Base-by-base conservation (phyloP, 805 yeast species). In the Cyberlindnera xishuangbannaensis region DNA sequence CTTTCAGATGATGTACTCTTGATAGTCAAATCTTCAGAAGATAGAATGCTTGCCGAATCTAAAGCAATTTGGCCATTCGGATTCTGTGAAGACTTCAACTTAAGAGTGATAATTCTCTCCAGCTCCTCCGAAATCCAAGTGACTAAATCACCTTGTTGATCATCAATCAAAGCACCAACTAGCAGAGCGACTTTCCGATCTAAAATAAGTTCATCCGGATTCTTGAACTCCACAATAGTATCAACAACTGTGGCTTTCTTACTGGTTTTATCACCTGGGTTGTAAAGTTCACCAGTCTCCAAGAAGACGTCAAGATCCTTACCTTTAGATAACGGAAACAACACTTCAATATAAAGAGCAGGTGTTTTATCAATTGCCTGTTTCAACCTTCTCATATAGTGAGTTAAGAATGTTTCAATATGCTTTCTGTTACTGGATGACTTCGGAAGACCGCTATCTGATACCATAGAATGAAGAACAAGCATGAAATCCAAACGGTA, bases 401-500 rank as follows among this genome's bases (percentile, higher is more conserved):
- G 76, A 15, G 67, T 65, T 22, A 83, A 60, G 45, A 90, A 78
- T 28, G 76, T 72, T 23, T 76, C 78, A 10, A 82, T 70, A 36
- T 80, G 86, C 19, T 61, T 64, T 37, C 85, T 63, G 4, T 76
- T 62, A 12, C 56, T 51, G 0, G 76, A 58, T 1, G 58, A 42
- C 27, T 61, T 55, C 1, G 76, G 67, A 13, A 78, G 56, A 6
- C 78, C 76, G 20, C 62, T 61, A 24, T 65, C 67, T 10, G 76
- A 61, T 6, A 82, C 58, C 47, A 82, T 60, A 18, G 70, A 64
- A 47, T 76, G 70, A 1, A 83, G 51, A 3, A 71, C 50, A 12
- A 67, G 53, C 69, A 90, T 71, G 50, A 92, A 76, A 52, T 88
- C 96, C 21, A 92, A 51, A 31, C 95, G 63, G 47, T 68, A 78